Evolutionary conservation across 2,329 filamentous ascomycete species (phyloP).

Genomic region (Chaetomiaceae sp.): DNA sequence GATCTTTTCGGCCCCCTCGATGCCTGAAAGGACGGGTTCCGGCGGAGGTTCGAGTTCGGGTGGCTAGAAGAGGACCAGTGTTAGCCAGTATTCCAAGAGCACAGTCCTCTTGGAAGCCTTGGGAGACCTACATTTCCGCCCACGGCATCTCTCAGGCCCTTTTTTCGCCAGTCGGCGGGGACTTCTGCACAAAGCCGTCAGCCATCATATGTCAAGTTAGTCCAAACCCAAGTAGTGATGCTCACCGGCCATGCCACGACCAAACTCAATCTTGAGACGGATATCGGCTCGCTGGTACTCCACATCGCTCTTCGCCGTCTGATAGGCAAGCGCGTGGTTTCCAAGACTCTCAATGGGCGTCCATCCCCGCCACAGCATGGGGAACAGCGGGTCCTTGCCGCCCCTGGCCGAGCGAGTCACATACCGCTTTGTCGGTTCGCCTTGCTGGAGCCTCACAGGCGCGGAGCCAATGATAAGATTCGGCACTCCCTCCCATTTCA

Average conservation of each 20-base stretch:
- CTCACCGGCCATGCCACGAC: slow-evolving; percentile 13
- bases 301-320: slow-evolving; percentile 18
- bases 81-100: neutral
- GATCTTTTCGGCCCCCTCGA: slow-evolving; percentile 18
- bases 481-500: slow-evolving; percentile 19
- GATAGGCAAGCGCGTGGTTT: slow-evolving; percentile 22
- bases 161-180: slow-evolving; percentile 22
- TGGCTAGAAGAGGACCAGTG: slow-evolving; percentile 1
- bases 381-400: slow-evolving; percentile 22
- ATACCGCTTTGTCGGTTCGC: slow-evolving; percentile 25
- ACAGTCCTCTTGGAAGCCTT: neutral
- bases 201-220: neutral
- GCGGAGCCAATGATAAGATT: slow-evolving; percentile 21
- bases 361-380: slow-evolving; percentile 20
- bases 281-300: slow-evolving; percentile 22
- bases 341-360: slow-evolving; percentile 23
- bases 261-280: slow-evolving; percentile 24
- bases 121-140: slow-evolving; percentile 1
- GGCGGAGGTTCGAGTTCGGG: slow-evolving; percentile 12
- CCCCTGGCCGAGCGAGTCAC: slow-evolving; percentile 22
- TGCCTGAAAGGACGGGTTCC: slow-evolving; percentile 16
- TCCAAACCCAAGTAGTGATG: neutral
- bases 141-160: slow-evolving; percentile 9
- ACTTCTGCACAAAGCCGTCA: slow-evolving; percentile 15
- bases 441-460: slow-evolving; percentile 21